Evolutionary conservation across 345 rosid species (phyloP), one percentile per base, ranked within the genome.

Genomic region (Carallia pectinifolia): DNA sequence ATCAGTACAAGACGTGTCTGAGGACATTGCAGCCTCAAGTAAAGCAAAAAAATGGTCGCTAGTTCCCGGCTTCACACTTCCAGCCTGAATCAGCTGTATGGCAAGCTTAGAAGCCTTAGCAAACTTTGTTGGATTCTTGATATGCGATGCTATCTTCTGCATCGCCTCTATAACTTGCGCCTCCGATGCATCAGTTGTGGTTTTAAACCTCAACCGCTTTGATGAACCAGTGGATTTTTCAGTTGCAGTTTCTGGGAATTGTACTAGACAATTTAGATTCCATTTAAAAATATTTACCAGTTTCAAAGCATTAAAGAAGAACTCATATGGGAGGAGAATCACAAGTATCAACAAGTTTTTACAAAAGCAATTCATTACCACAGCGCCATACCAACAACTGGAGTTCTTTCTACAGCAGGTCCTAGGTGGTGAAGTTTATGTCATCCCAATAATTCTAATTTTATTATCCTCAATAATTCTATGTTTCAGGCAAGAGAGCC

Each of bases 41-140:
- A 95, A 80, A 40, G 87, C 84, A 63, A 92, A 80, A 79, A 95
- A 95, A 52, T 90, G 74, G 70, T 82, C 81, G 71, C 87, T 82
- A 40, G 91, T 92, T 53, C 84, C 90, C 2, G 92, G 88, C 86
- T 90, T 92, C 79, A 95, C 93, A 56, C 99, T 88, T 66, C 93
- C 97, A 70, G 97, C 89, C 77, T 89, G 87, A 73, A 95, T 86
- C 77, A 92, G 77, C 74, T 92, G 97, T 79, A 92, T 74, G 7
- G 89, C 94, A 64, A 95, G 96, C 88, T 90, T 92, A 2, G 97
- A 88, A 39, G 99, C 99, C 87, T 90, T 95, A 18, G 91, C 69
- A 67, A 92, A 84, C 82, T 95, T 95, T 9, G 78, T 5, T 33
- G 87, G 92, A 66, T 85, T 95, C 85, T 79, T 86, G 68, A 92